Evolutionary conservation across 768 basidiomycete species (phyloP).

Genomic region (Infundibulicybe gibba): DNA sequence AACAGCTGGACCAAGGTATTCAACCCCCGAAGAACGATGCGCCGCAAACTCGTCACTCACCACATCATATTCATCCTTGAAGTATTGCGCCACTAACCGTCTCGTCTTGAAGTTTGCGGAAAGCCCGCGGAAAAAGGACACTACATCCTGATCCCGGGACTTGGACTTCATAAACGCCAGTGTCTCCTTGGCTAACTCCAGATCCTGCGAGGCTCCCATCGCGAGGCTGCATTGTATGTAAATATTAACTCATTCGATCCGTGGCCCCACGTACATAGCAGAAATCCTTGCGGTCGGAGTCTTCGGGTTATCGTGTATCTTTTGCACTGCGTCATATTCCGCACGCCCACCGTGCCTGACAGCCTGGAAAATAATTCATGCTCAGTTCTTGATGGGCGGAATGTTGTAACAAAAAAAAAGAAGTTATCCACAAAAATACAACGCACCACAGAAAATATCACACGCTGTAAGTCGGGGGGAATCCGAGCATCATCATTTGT

Average conservation of each 20-base stretch:
- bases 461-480: slow-evolving; percentile 70
- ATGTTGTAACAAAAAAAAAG: slow-evolving; percentile 1
- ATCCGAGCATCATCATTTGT: slow-evolving; percentile 76
- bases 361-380: slow-evolving; percentile 35
- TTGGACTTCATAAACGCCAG: slow-evolving; percentile 55
- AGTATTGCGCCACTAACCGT: slow-evolving; percentile 52
- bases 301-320: slow-evolving; percentile 66
- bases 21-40: background rate
- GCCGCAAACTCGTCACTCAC: slow-evolving; percentile 32
- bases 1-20: slow-evolving; percentile 37
- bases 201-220: slow-evolving; percentile 57
- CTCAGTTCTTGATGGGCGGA: too few relatives aligned
- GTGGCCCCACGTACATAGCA: slow-evolving; percentile 50
- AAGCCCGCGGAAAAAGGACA: slow-evolving; percentile 62
- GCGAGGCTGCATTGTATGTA: slow-evolving; percentile 41
- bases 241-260: too few relatives aligned
- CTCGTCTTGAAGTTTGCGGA: slow-evolving; percentile 52
- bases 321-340: slow-evolving; percentile 73
- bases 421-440: background rate
- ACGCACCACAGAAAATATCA: slow-evolving; percentile 47
- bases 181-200: slow-evolving; percentile 55
- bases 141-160: slow-evolving; percentile 57
- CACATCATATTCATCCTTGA: slow-evolving; percentile 64
- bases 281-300: slow-evolving; percentile 72
- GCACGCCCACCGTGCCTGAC: slow-evolving; percentile 68